Evolutionary conservation across 2,329 filamentous ascomycete species (phyloP), one percentile per base, ranked within the genome.

Genomic region (Decorospora gaudefroyi): DNA sequence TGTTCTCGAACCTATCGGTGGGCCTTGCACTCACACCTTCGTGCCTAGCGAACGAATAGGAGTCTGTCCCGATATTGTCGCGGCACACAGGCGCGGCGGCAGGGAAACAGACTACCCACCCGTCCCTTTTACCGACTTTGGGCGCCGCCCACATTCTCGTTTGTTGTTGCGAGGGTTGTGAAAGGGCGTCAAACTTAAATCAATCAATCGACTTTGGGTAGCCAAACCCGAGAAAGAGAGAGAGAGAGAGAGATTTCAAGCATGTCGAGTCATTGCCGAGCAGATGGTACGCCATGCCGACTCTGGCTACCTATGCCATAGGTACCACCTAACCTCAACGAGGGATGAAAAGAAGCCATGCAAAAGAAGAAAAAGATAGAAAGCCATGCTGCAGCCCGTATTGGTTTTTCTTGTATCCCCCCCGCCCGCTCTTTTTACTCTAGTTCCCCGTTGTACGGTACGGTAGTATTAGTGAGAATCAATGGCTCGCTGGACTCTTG

Each of bases 401-500:
- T 28, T 17, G 6, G 17, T 11, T 12, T 17, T 18, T 12, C n/a
- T 30, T 25, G 13, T 15, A 15, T 6, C 4, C n/a, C 21, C n/a
- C 21, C 21, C 6, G 21, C 21, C 10, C 21, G 21, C 10, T 23
- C 6, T 23, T 6, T 23, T 10, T 6, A 23, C 6, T 23, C 10
- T 23, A 6, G 6, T 23, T 10, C 6, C 6, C 21, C 6, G 6
- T 10, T 23, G 6, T 6, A 6, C 6, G 10, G 6, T 23, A 23
- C 6, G 21, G 10, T 10, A 23, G 21, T 23, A 6, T 6, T 23
- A 6, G 6, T 12, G 6, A 8, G 3, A 10, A 9, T 8, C n/a
- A 1, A 55, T 55, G 49, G 29, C 41, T 35, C 38, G 37, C 12
- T 21, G 42, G 7, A 42, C 38, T 13, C 21, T 42, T 31, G 36